phyloP scores from a whole-genome alignment of 1,284 basidiomycete genomes.

The Serendipita sp. region DNA sequence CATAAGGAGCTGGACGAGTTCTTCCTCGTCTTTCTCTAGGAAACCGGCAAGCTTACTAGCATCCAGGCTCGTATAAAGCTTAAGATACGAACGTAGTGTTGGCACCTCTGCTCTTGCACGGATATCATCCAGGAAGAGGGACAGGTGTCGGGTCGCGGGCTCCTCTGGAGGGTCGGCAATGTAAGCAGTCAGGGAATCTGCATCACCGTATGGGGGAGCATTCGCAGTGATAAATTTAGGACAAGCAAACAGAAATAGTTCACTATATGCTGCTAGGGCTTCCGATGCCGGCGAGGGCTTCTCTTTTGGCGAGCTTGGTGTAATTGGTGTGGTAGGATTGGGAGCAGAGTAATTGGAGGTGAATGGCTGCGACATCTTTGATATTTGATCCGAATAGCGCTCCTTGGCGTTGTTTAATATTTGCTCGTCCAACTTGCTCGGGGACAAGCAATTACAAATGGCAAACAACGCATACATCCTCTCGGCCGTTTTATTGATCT shows the following conservation, averaged over 20 bases:
- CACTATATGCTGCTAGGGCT: slow-evolving; percentile 74
- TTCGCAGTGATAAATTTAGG: slow-evolving; percentile 95
- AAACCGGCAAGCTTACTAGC: slow-evolving; percentile 85
- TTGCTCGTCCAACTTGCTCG: slow-evolving; percentile 83
- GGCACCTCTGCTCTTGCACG: slow-evolving; percentile 65
- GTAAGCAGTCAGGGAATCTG: slow-evolving; percentile 44
- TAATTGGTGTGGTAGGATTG: neutral
- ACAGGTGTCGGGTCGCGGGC: slow-evolving; percentile 71
- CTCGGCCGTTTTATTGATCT: slow-evolving; percentile 96
- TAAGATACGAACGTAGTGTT: slow-evolving; percentile 82
- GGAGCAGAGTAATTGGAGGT: neutral
- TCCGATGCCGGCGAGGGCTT: slow-evolving; percentile 26
- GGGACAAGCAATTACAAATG: slow-evolving; percentile 84
- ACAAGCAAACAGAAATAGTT: slow-evolving; percentile 87
- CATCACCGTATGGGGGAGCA: slow-evolving; percentile 84
- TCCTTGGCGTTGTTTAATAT: slow-evolving; percentile 89
- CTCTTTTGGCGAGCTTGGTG: slow-evolving; percentile 28
- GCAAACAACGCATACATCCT: slow-evolving; percentile 95
- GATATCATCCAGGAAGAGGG: slow-evolving; percentile 71
- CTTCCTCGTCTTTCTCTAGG: slow-evolving; percentile 76
- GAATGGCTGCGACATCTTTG: slow-evolving; percentile 54
- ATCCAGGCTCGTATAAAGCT: slow-evolving; percentile 88
- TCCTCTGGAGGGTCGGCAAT: slow-evolving; percentile 42
- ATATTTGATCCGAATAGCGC: slow-evolving; percentile 80
- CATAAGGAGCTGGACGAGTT: slow-evolving; percentile 94